Percentiles rank a stretch among this genome's conserved stretches.
phyloP scores from a whole-genome alignment of 1,284 basidiomycete genomes.

The Athelia sp. region DNA sequence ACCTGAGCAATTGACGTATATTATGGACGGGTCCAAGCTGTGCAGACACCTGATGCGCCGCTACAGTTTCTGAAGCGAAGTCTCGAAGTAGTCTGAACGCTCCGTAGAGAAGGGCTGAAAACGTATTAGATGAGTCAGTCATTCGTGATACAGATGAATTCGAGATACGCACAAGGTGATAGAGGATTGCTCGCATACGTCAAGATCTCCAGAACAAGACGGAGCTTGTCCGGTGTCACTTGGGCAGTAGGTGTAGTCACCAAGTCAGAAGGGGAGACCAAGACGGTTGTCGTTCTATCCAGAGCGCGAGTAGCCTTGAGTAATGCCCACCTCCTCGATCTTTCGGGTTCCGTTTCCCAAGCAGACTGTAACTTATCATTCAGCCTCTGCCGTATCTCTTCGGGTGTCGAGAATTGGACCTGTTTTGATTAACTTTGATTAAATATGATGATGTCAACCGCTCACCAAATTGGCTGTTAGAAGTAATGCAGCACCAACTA shows the following conservation, averaged over 20 bases:
- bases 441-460: conserved; percentile 7
- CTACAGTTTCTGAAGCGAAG: conserved; percentile 24
- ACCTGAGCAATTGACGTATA: conserved; percentile 54
- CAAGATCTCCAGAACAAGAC: conserved; percentile 38
- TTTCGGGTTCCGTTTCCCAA: conserved; percentile 11
- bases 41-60: conserved; percentile 15
- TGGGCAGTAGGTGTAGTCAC: conserved; percentile 9
- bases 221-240: conserved; percentile 24
- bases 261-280: conserved; percentile 15
- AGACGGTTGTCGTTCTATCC: conserved; percentile 9
- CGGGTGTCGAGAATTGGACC: background rate
- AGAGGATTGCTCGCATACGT: conserved; percentile 22
- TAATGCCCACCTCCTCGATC: conserved; percentile 13
- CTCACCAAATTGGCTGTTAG: conserved; percentile 21
- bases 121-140: conserved; percentile 4
- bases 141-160: background rate
- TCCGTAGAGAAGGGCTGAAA: conserved; percentile 37
- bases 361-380: conserved; percentile 12
- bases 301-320: conserved; percentile 18
- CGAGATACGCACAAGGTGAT: conserved; percentile 24
- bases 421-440: background rate
- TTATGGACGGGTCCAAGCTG: conserved; percentile 33
- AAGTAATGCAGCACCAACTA: conserved; percentile 45
- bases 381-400: conserved; percentile 6
- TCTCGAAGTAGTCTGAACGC: conserved; percentile 45